Evolutionary conservation across 192 early-diverging fungal genomes (phyloP).

Genomic region (Mortierella antarctica): DNA sequence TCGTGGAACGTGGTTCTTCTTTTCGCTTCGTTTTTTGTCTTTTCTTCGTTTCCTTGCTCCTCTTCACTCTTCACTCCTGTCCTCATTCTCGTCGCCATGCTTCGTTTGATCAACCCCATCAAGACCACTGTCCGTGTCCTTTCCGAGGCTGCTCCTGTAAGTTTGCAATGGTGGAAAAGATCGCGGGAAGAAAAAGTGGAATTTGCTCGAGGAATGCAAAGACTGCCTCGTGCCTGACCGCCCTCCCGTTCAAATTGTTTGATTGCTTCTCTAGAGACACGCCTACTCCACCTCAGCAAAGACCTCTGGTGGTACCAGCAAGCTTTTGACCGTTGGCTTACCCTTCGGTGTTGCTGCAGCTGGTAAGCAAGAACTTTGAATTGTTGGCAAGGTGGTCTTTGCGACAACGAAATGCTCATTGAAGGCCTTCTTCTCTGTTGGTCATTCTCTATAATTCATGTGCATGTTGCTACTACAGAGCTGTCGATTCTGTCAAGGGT

Average conservation of each 20-base stretch:
- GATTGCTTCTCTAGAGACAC: conserved; percentile 15
- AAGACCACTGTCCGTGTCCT: conserved; percentile 20
- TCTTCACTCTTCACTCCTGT: not conserved
- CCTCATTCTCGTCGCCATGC: conserved; percentile 8
- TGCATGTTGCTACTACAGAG: not conserved
- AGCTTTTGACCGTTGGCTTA: conserved; percentile 38
- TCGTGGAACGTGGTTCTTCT: not conserved
- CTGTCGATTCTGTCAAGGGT: no score
- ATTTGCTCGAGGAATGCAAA: not conserved
- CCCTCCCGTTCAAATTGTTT: not conserved
- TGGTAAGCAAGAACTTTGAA: conserved; percentile 11
- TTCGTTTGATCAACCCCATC: conserved; percentile 49
- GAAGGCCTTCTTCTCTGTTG: not conserved
- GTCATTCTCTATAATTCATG: not conserved
- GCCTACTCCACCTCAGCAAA: conserved; percentile 47
- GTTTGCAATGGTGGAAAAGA: not conserved
- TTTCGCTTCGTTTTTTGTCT: conserved; percentile 3
- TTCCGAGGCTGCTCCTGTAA: not conserved
- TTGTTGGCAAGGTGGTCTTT: not conserved
- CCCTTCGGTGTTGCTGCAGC: conserved; percentile 35
- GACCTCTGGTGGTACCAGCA: conserved; percentile 35
- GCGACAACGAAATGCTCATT: not conserved
- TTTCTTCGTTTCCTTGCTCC: conserved; percentile 1
- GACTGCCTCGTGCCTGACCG: not conserved
- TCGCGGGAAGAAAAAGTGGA: not conserved